A percentile compares a stretch with the other conserved stretches of the same genome.
These are phyloP conservation scores for Phytophthora cactorum DNA, from an alignment of 352 stramenopile species.

Conservation along the genomic window DNA sequence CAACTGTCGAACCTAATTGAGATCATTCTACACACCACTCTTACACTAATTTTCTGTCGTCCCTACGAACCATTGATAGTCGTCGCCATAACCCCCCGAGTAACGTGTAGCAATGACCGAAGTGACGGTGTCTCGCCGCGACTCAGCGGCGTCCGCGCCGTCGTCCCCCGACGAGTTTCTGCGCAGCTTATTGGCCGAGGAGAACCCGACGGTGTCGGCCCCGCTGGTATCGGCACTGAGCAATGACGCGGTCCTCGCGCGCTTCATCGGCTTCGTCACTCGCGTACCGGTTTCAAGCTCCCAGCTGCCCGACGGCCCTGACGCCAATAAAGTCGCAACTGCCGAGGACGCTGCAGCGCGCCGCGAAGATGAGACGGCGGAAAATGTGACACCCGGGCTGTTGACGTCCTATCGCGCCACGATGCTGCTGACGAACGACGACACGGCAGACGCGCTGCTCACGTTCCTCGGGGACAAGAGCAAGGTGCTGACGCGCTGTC, in stretches of 20 bases:
- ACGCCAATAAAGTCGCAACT: conserved; percentile 36
- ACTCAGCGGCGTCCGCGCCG: conserved; percentile 25
- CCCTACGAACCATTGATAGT: conserved; percentile 12
- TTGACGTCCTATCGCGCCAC: conserved; percentile 85
- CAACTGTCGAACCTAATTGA: conserved; percentile 5
- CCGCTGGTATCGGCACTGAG: conserved; percentile 69
- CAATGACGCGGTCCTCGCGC: conserved; percentile 61
- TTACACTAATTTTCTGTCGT: conserved; percentile 12
- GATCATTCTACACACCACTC: conserved; percentile 8
- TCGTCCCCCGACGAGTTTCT: conserved; percentile 46
- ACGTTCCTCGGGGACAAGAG: conserved; percentile 85
- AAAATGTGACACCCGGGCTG: conserved; percentile 66
- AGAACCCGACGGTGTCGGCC: conserved; percentile 56
- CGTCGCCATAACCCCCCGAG: conserved; percentile 11
- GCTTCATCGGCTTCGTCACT: conserved; percentile 73
- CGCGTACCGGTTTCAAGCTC: conserved; percentile 41
- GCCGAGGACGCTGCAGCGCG: conserved; percentile 9
- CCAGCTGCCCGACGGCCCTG: conserved; percentile 49
- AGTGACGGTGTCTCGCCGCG: conserved; percentile 44
- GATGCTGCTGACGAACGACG: conserved; percentile 90
- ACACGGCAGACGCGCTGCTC: conserved; percentile 79
- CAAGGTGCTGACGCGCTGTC: conserved; percentile 73
- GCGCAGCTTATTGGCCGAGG: conserved; percentile 53
- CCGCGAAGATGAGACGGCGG: conserved; percentile 37
- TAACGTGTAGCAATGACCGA: conserved; percentile 29